Percentiles rank a stretch among this genome's conserved stretches.
Evolutionary conservation across 139 green algal genomes (phyloP).

Genomic region (Tetradesmus lagerheimii): DNA sequence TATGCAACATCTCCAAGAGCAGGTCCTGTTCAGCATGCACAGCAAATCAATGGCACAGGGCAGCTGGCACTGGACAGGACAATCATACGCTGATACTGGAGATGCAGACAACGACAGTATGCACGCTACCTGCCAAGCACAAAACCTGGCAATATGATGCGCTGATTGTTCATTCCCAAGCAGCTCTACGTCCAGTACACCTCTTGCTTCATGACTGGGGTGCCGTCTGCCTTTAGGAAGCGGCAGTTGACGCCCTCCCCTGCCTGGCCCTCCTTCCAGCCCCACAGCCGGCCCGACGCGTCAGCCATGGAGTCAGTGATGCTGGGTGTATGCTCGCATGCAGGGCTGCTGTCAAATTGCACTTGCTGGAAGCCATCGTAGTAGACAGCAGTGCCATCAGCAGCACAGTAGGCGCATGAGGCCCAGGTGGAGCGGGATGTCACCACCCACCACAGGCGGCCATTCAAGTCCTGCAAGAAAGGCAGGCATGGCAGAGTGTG

Average conservation of each 20-base stretch:
- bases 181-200: neutral
- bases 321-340: neutral
- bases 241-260: neutral
- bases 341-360: neutral
- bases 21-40: neutral
- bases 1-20: neutral
- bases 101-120: neutral
- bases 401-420: neutral
- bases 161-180: no score
- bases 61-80: neutral
- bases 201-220: neutral
- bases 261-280: neutral
- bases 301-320: neutral
- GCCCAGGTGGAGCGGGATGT: neutral
- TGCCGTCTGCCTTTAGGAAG: neutral
- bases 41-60: neutral
- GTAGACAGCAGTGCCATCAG: neutral
- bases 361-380: neutral
- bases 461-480: neutral
- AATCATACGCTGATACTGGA: neutral
- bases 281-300: neutral
- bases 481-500: neutral
- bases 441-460: neutral
- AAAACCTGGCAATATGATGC: neutral
- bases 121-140: neutral